Base-by-base conservation (phyloP, 257 asterid species). In the Vinca minor region DNA sequence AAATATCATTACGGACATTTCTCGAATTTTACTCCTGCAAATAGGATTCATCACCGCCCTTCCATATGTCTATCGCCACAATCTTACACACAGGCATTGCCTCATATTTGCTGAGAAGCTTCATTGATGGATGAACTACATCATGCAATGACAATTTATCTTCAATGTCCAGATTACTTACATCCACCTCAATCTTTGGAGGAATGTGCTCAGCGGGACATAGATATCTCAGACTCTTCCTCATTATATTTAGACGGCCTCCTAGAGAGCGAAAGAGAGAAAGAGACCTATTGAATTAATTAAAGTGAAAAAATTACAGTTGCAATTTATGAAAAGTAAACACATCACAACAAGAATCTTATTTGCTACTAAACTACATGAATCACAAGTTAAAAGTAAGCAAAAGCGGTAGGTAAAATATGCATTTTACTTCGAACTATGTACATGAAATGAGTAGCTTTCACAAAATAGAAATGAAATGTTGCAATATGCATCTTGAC, bases 151-250 rank as follows among this genome's bases (percentile, higher is more conserved):
- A 77, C 47, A 89, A 73, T 63, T 71, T 74, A 71, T 92, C 98
- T 55, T 82, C 98, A 7, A 92, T 78, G 69, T 92, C 98, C 47
- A 92, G 85, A 53, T 81, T 83, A 73, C 96, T 89, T 54, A 87
- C 54, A 45, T 92, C 96, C 62, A 89, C 95, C 84, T 92, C 98
- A 14, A 92, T 78, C 78, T 84, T 80, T 3, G 80, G 73, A 75
- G 96, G 98, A 60, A 92, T 85, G 71, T 81, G 90, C 81, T 92
- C 94, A 0, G 96, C 88, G 1, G 94, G 96, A 64, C 89, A 84
- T 66, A 89, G 54, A 68, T 77, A 92, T 82, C 73, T 82, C 72
- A 91, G 73, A 66, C 79, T 81, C 61, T 74, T 69, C 76, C 96
- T 73, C 62, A 82, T 79, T 74, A 47, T 76, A 66, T 70, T 79